Evolutionary conservation across 2,329 filamentous ascomycete species (phyloP).

Genomic region (Cercospora janseana): DNA sequence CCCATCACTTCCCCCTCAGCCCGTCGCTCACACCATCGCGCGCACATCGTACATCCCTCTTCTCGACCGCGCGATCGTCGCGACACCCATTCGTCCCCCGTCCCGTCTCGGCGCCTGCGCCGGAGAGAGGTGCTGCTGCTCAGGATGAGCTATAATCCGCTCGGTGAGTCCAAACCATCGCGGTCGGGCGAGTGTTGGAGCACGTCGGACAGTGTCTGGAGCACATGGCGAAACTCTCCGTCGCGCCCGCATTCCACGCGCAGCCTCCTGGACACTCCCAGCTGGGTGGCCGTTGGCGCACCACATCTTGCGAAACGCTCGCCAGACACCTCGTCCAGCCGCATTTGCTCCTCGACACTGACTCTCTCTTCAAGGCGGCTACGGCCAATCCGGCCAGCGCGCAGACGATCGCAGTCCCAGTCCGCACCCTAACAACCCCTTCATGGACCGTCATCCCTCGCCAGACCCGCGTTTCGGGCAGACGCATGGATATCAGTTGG

Average conservation of each 20-base stretch:
- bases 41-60: neutral
- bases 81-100: conserved; percentile 8
- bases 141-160: conserved; percentile 30
- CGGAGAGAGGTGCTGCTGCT: conserved; percentile 1
- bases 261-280: conserved; percentile 8
- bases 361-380: conserved; percentile 21
- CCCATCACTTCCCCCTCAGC: neutral
- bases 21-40: neutral
- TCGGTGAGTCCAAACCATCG: conserved; percentile 23
- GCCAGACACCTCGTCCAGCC: conserved; percentile 3
- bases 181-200: conserved; percentile 20
- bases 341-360: conserved; percentile 12
- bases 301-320: neutral
- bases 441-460: conserved; percentile 36
- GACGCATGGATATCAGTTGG: conserved; percentile 74
- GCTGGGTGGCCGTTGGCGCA: conserved; percentile 3
- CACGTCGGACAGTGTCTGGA: conserved; percentile 2
- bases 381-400: conserved; percentile 24
- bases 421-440: conserved; percentile 22
- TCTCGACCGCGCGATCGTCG: conserved; percentile 7
- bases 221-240: conserved; percentile 7
- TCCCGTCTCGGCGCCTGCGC: conserved; percentile 7
- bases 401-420: conserved; percentile 21
- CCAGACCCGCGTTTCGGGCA: conserved; percentile 64
- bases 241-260: conserved; percentile 25